Conservation (phyloP, 805 yeast genomes). For the Wickerhamomyces hampshirensis region DNA sequence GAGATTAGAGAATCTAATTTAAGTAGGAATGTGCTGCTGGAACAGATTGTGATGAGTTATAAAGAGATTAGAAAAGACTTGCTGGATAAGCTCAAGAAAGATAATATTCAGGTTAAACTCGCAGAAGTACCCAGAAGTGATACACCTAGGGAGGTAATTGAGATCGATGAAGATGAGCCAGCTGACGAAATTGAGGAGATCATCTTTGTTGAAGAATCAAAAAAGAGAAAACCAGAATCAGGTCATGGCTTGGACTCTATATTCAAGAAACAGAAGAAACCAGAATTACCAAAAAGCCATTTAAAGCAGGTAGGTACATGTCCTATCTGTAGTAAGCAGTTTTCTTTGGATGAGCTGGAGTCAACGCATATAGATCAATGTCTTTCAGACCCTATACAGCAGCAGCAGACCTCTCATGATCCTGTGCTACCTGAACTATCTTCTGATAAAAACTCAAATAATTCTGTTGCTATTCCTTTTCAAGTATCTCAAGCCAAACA, state of each 20-base stretch:
- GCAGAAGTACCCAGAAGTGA: constrained; percentile 3
- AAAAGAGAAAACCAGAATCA: constrained; percentile 15
- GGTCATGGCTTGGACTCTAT: constrained; percentile 15
- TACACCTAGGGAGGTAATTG: constrained; percentile 25
- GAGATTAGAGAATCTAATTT: constrained; percentile 68
- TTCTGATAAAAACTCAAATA: too few relatives aligned
- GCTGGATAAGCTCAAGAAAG: constrained; percentile 25
- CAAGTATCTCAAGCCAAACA: constrained; percentile 26
- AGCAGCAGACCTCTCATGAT: too few relatives aligned
- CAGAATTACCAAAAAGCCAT: not conserved
- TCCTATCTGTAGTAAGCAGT: constrained; percentile 53
- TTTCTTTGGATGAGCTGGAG: constrained; percentile 51
- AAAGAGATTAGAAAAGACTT: constrained; percentile 36
- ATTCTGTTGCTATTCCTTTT: too few relatives aligned
- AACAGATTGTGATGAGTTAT: constrained; percentile 60
- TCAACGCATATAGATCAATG: constrained; percentile 56
- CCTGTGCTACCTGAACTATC: too few relatives aligned
- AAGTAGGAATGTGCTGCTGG: constrained; percentile 63
- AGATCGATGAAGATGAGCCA: constrained; percentile 21
- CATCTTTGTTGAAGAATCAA: constrained; percentile 25
- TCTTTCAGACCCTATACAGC: constrained; percentile 30
- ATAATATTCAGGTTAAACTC: too few relatives aligned
- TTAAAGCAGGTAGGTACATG: constrained; percentile 41
- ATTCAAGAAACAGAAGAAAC: constrained; percentile 12
- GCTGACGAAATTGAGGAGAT: constrained; percentile 21